Percentiles rank a stretch among this genome's conserved stretches.
Conservation (phyloP, 345 rosid species). For the Cardiospermum halicacabum region DNA sequence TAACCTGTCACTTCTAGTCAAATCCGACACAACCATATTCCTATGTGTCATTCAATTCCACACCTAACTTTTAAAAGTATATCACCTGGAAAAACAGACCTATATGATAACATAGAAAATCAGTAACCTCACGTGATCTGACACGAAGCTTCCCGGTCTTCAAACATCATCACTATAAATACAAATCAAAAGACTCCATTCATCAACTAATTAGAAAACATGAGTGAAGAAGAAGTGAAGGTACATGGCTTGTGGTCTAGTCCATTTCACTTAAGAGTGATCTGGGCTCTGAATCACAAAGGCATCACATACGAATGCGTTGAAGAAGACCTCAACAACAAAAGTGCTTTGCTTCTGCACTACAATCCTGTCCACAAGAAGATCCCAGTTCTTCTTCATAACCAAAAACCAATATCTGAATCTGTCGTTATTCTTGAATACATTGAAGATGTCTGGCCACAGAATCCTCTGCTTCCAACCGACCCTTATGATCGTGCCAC, state of each 20-base stretch:
- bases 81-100: no score
- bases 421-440: background rate
- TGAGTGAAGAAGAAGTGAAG: background rate
- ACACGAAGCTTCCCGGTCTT: no score
- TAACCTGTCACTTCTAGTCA: no score
- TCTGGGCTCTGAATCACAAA: background rate
- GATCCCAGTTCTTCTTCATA: background rate
- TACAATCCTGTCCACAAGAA: background rate
- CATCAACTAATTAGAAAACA: conserved; percentile 2
- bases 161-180: no score
- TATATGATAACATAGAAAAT: no score
- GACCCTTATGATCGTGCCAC: background rate
- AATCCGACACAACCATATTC: no score
- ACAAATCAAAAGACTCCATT: background rate
- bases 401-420: background rate
- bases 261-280: background rate
- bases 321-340: background rate
- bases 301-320: background rate
- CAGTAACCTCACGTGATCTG: no score
- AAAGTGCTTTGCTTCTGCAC: background rate
- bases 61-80: no score
- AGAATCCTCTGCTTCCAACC: background rate
- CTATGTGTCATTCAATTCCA: no score
- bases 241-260: background rate
- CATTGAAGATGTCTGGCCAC: background rate